Evolutionary conservation across 179 eudicot species (phyloP).

Genomic region (Pouteria campechiana): DNA sequence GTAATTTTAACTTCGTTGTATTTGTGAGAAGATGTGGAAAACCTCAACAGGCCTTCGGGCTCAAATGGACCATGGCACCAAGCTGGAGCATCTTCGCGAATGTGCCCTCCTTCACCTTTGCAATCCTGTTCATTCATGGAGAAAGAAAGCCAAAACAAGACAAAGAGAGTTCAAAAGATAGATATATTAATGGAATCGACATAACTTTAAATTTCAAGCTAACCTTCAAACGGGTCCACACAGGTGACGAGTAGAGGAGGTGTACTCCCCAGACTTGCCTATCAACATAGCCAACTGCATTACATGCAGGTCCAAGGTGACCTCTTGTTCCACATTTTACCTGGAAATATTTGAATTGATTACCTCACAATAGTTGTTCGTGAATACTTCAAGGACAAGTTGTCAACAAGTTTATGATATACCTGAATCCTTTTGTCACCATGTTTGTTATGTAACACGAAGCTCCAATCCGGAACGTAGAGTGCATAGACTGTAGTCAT

Average conservation of each 20-base stretch:
- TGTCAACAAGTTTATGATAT: too few species aligned
- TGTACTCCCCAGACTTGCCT: constrained; percentile 46
- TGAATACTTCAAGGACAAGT: too few species aligned
- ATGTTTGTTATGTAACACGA: constrained; percentile 4
- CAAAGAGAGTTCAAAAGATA: background rate
- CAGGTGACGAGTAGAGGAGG: constrained; percentile 28
- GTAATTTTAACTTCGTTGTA: too few species aligned
- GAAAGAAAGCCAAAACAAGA: constrained; percentile 25
- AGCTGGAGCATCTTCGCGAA: constrained; percentile 24
- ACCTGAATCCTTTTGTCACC: constrained; percentile 12
- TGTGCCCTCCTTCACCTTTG: constrained; percentile 16
- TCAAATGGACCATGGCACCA: constrained; percentile 43
- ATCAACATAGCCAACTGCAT: constrained; percentile 46
- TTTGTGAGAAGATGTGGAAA: background rate
- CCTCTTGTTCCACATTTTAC: constrained; percentile 54
- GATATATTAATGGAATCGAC: too few species aligned
- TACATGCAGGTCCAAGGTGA: constrained; percentile 45
- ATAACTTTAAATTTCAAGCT: too few species aligned
- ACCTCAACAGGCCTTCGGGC: constrained; percentile 45
- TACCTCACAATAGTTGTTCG: too few species aligned
- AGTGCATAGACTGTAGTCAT: constrained; percentile 30
- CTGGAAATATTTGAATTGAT: constrained; percentile 6
- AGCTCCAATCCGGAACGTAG: constrained; percentile 45
- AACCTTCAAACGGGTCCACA: constrained; percentile 36
- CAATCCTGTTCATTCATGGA: too few species aligned